Evolutionary conservation across 441 rosid species (phyloP).

Genomic region (Syzygium syzygioides): DNA sequence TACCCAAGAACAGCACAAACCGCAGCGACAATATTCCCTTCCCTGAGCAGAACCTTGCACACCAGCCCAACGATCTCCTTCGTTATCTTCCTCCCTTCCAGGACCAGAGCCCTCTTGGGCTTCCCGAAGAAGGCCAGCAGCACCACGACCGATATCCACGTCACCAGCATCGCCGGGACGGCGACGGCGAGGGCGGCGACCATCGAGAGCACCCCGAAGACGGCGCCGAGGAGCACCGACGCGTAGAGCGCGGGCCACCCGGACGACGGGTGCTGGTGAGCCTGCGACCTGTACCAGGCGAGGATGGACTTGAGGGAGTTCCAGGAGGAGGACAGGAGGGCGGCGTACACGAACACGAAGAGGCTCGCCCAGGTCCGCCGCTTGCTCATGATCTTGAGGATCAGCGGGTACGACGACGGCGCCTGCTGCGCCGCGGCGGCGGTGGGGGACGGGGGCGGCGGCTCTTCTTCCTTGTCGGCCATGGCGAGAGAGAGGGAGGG

Average conservation of each 20-base stretch:
- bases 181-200: conserved; percentile 85
- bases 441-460: conserved; percentile 3
- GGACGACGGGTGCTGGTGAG: conserved; percentile 22
- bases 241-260: conserved; percentile 90
- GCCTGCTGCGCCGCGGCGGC: neutral
- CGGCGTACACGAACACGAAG: conserved; percentile 68
- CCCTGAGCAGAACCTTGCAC: conserved; percentile 69
- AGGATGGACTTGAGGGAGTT: conserved; percentile 68
- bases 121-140: conserved; percentile 88
- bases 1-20: conserved; percentile 3
- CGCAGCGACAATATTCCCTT: conserved; percentile 83
- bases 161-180: conserved; percentile 85
- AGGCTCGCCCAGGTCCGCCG: conserved; percentile 91
- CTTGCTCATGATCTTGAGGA: conserved; percentile 76
- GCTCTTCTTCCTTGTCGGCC: conserved; percentile 24
- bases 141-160: conserved; percentile 84
- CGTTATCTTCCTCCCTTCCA: conserved; percentile 82
- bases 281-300: conserved; percentile 57
- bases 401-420: conserved; percentile 44
- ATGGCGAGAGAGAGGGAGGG: neutral
- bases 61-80: conserved; percentile 63
- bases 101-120: conserved; percentile 60
- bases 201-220: conserved; percentile 81
- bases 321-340: conserved; percentile 64
- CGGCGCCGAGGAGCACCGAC: conserved; percentile 78